phyloP scores from a whole-genome alignment of 345 rosid genomes.

The Physaria fendleri region DNA sequence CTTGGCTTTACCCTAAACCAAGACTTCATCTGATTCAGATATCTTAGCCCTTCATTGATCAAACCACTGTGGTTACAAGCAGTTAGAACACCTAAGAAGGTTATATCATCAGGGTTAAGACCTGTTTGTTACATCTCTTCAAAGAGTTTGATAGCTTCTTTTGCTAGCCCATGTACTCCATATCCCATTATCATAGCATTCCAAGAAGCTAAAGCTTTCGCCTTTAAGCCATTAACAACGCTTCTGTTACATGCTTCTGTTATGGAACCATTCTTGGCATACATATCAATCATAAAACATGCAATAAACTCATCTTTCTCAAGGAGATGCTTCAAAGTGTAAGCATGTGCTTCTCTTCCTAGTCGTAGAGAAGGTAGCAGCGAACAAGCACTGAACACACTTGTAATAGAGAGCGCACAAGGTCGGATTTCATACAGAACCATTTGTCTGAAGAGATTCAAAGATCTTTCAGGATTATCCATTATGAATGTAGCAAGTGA shows the following conservation, averaged over 20 bases:
- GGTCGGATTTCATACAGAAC: conserved; percentile 38
- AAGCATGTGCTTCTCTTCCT: conserved; percentile 58
- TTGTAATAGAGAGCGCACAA: conserved; percentile 35
- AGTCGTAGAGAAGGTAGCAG: conserved; percentile 46
- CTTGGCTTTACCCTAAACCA: conserved; percentile 35
- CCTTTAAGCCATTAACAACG: conserved; percentile 35
- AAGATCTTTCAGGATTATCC: conserved; percentile 43
- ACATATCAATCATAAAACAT: conserved; percentile 60
- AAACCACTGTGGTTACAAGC: conserved; percentile 57
- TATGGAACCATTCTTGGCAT: conserved; percentile 54
- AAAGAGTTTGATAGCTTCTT: conserved; percentile 48
- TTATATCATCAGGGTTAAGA: conserved; percentile 43
- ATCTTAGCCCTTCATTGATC: conserved; percentile 49
- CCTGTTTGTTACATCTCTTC: conserved; percentile 48
- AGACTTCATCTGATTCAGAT: conserved; percentile 41
- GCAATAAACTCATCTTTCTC: conserved; percentile 34
- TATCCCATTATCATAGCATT: conserved; percentile 61
- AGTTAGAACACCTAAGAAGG: conserved; percentile 50
- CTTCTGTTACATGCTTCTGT: conserved; percentile 33
- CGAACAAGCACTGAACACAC: conserved; percentile 48
- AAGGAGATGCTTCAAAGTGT: conserved; percentile 37
- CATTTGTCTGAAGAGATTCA: conserved; percentile 44
- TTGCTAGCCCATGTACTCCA: conserved; percentile 53
- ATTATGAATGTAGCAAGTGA: conserved; percentile 50
- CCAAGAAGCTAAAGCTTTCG: conserved; percentile 44